A percentile compares a stretch with the other conserved stretches of the same genome.
Evolutionary conservation across 805 yeast genomes (phyloP).

Genomic region (Candida bentonensis): DNA sequence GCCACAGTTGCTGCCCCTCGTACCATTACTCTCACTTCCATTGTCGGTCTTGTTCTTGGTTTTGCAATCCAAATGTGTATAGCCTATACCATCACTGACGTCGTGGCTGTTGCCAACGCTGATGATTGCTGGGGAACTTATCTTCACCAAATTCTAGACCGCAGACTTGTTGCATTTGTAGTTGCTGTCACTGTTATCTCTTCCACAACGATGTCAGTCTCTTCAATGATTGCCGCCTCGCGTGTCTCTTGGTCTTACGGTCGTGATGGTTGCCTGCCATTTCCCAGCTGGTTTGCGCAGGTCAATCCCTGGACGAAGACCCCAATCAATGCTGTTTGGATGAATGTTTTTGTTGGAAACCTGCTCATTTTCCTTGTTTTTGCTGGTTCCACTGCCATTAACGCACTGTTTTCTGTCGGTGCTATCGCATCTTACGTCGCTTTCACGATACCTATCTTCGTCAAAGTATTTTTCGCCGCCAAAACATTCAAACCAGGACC

Average conservation of each 20-base stretch:
- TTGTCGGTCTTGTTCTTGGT: conserved; percentile 26
- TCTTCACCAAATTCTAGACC: conserved; percentile 11
- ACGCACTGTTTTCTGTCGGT: conserved; percentile 54
- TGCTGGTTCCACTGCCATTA: conserved; percentile 48
- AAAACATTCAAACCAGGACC: conserved; percentile 44
- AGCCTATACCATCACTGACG: conserved; percentile 10
- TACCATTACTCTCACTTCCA: conserved; percentile 47
- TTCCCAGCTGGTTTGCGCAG: conserved; percentile 31
- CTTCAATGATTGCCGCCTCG: conserved; percentile 53
- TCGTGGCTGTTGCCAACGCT: conserved; percentile 5
- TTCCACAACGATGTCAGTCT: conserved; percentile 9
- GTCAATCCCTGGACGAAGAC: conserved; percentile 39
- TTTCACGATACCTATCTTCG: conserved; percentile 44
- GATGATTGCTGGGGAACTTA: conserved; percentile 25
- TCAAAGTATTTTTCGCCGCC: conserved; percentile 40
- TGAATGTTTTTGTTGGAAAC: conserved; percentile 39
- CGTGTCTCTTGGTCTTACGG: conserved; percentile 56
- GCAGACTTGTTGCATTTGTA: conserved; percentile 9
- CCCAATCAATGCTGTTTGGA: conserved; percentile 44
- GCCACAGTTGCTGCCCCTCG: conserved; percentile 53
- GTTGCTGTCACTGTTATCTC: conserved; percentile 8
- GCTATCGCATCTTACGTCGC: conserved; percentile 51
- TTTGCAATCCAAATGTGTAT: conserved; percentile 12
- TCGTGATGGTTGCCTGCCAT: conserved; percentile 55
- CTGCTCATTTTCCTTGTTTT: conserved; percentile 39